A percentile compares a stretch with the other conserved stretches of the same genome.
These are phyloP conservation scores for Thielaviopsis ethacetica DNA, from an alignment of 2,329 filamentous ascomycete genomes.

Conservation along the genomic window DNA sequence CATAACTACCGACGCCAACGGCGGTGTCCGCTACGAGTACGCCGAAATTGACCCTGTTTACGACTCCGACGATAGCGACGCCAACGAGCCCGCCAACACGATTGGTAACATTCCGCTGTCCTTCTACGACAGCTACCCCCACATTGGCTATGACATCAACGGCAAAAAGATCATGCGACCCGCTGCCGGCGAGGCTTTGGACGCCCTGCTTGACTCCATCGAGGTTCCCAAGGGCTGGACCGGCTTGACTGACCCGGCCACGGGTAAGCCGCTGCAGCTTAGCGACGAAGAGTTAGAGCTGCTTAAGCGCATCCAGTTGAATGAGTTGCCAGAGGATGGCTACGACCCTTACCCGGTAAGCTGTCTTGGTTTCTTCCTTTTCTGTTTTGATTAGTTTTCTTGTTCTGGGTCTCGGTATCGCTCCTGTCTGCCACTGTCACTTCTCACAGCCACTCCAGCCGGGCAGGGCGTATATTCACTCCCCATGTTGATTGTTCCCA, in stretches of 20 bases:
- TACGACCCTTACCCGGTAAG: conserved; percentile 81
- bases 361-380: conserved; percentile 7
- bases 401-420: not conserved
- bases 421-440: not conserved
- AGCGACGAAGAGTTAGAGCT: conserved; percentile 80
- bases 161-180: conserved; percentile 96
- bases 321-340: conserved; percentile 71
- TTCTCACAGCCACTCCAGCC: not conserved
- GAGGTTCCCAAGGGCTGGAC: conserved; percentile 97
- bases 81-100: conserved; percentile 64
- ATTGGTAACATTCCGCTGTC: conserved; percentile 88
- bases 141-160: conserved; percentile 98
- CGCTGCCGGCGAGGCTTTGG: conserved; percentile 80
- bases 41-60: conserved; percentile 87
- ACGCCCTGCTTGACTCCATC: conserved; percentile 88
- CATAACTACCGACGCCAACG: conserved; percentile 68
- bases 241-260: conserved; percentile 81
- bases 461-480: not conserved
- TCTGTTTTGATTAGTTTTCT: not conserved
- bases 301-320: conserved; percentile 72
- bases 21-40: conserved; percentile 79
- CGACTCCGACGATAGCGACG: conserved; percentile 88
- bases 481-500: not conserved
- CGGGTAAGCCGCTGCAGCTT: conserved; percentile 80
- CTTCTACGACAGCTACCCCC: conserved; percentile 94